Evolutionary conservation across 495 filamentous ascomycete genomes (phyloP).

Genomic region (Usnea hakonensis): DNA sequence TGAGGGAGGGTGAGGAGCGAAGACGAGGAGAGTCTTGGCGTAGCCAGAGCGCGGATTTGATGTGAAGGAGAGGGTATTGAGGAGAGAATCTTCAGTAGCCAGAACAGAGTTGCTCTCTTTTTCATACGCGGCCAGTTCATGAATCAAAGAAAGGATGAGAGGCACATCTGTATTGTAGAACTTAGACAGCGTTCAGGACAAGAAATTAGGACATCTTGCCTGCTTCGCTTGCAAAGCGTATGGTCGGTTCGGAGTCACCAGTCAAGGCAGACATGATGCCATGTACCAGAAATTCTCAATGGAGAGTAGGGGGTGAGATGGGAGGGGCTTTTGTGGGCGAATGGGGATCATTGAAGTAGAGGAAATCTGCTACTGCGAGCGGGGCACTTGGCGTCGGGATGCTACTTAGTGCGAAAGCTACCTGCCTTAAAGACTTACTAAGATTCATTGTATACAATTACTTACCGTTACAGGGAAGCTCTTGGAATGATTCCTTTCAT

Average conservation of each 20-base stretch:
- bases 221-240: constrained; percentile 43
- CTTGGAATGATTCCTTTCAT: too few relatives aligned
- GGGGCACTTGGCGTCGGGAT: too few relatives aligned
- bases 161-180: constrained; percentile 61
- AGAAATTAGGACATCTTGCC: constrained; percentile 17
- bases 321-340: too few relatives aligned
- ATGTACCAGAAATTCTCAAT: not conserved
- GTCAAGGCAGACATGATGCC: not conserved
- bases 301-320: not conserved
- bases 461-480: too few relatives aligned
- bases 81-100: constrained; percentile 68
- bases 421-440: too few relatives aligned
- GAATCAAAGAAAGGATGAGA: constrained; percentile 73
- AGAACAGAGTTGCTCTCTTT: constrained; percentile 59
- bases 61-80: constrained; percentile 71
- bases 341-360: too few relatives aligned
- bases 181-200: constrained; percentile 3
- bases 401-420: too few relatives aligned
- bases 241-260: constrained; percentile 29
- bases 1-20: constrained; percentile 28
- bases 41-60: constrained; percentile 33
- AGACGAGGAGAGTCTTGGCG: constrained; percentile 34
- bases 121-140: constrained; percentile 84
- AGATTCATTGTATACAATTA: too few relatives aligned
- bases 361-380: too few relatives aligned